phyloP scores from a whole-genome alignment of 768 basidiomycete genomes.

The Nevesoporus exiguus region DNA sequence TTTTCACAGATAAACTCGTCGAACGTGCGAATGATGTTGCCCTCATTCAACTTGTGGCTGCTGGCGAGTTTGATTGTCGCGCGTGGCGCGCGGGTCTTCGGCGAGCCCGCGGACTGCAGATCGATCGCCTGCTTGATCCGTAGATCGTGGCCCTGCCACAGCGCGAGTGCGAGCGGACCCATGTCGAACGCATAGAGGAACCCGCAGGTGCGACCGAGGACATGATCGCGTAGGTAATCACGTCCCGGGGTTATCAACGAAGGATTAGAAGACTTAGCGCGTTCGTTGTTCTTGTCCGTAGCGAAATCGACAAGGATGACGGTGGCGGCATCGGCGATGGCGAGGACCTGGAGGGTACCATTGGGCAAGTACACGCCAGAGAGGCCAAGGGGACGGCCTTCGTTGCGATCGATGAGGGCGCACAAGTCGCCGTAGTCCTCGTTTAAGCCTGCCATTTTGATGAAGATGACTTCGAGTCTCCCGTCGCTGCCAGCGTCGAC shows the following conservation, averaged over 20 bases:
- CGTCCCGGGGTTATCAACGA: slow-evolving; percentile 18
- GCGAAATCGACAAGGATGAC: slow-evolving; percentile 28
- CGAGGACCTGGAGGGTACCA: slow-evolving; percentile 25
- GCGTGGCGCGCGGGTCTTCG: slow-evolving; percentile 16
- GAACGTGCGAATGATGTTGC: slow-evolving; percentile 20
- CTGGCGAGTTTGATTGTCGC: slow-evolving; percentile 18
- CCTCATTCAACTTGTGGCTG: slow-evolving; percentile 2
- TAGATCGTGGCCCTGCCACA: slow-evolving; percentile 31
- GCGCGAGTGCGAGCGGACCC: slow-evolving; percentile 27
- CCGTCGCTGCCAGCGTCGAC: slow-evolving; percentile 24
- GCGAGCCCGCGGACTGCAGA: slow-evolving; percentile 21
- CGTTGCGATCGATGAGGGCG: slow-evolving; percentile 29
- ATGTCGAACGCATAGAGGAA: slow-evolving; percentile 32
- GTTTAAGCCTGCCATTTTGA: slow-evolving; percentile 22
- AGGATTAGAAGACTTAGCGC: slow-evolving; percentile 22
- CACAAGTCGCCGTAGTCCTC: slow-evolving; percentile 21
- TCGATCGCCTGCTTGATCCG: slow-evolving; percentile 35
- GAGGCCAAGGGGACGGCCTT: slow-evolving; percentile 32
- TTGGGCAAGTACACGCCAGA: slow-evolving; percentile 23
- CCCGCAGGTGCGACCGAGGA: slow-evolving; percentile 27
- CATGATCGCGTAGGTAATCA: slow-evolving; percentile 28
- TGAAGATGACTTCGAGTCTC: slow-evolving; percentile 12
- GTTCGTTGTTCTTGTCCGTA: slow-evolving; percentile 33
- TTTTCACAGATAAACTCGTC: slow-evolving; percentile 2
- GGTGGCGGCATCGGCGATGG: slow-evolving; percentile 26